Conservation (phyloP, 768 basidiomycete species). For the Lepiota subincarnata region DNA sequence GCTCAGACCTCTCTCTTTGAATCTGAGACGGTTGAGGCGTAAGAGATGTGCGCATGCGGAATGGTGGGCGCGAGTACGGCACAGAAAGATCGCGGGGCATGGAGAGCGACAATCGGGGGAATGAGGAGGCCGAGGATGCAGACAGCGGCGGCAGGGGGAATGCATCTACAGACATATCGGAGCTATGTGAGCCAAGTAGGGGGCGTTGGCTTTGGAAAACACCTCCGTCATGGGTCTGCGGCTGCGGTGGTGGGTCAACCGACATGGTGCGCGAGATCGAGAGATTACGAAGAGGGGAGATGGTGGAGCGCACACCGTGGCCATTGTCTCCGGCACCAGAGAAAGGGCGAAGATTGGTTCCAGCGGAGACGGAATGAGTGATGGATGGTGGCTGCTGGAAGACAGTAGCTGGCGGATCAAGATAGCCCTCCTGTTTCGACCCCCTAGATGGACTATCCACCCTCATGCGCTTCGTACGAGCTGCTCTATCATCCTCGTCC, state of each 20-base stretch:
- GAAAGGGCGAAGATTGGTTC: conserved; percentile 18
- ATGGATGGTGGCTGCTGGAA: conserved; percentile 30
- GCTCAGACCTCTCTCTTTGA: conserved; percentile 50
- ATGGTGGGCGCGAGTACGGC: conserved; percentile 47
- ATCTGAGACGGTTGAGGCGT: conserved; percentile 56
- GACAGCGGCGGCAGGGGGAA: conserved; percentile 2
- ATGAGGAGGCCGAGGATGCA: not conserved
- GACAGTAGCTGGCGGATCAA: conserved; percentile 50
- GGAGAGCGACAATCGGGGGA: conserved; percentile 16
- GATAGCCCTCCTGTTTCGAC: conserved; percentile 30
- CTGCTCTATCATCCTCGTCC: conserved; percentile 29
- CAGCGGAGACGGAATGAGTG: conserved; percentile 24
- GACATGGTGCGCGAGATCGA: conserved; percentile 61
- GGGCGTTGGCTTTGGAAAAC: conserved; percentile 1
- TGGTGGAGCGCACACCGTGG: conserved; percentile 30
- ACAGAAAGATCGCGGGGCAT: conserved; percentile 38
- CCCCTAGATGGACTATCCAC: conserved; percentile 44
- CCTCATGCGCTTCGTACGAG: conserved; percentile 50
- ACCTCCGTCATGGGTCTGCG: conserved; percentile 1
- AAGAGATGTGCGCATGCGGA: conserved; percentile 64
- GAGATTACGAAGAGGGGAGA: conserved; percentile 40
- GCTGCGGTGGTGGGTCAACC: conserved; percentile 53
- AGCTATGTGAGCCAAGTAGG: conserved; percentile 25
- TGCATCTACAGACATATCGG: conserved; percentile 37
- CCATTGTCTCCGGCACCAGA: conserved; percentile 25